phyloP scores from a whole-genome alignment of 1,284 basidiomycete species.

The Boletus mariae region DNA sequence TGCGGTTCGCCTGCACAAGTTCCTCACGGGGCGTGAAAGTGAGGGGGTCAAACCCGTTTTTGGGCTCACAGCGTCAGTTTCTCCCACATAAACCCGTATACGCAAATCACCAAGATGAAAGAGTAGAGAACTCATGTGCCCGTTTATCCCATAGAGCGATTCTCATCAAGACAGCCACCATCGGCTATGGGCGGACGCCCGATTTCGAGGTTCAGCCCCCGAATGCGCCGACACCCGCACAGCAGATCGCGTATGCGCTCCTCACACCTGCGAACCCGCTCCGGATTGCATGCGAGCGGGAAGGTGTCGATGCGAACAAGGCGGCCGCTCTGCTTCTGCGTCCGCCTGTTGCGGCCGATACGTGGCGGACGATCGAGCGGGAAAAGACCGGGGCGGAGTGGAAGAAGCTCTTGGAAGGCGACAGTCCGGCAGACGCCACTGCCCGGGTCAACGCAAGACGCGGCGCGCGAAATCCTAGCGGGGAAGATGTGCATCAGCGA shows the following conservation, averaged over 20 bases:
- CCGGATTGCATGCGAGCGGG: conserved; percentile 23
- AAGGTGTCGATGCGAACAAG: conserved; percentile 24
- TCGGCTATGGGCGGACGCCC: conserved; percentile 62
- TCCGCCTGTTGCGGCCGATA: conserved; percentile 7
- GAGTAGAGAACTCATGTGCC: background rate
- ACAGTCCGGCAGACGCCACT: background rate
- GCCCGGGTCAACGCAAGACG: background rate
- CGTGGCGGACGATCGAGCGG: conserved; percentile 16
- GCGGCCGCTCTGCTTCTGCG: conserved; percentile 16
- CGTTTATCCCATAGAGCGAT: conserved; percentile 52
- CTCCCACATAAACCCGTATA: background rate
- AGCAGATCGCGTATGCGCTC: conserved; percentile 61
- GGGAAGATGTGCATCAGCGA: background rate
- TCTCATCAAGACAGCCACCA: conserved; percentile 61
- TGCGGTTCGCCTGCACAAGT: conserved; percentile 62
- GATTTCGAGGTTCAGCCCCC: conserved; percentile 62
- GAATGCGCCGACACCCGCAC: conserved; percentile 47
- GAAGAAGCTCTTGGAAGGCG: conserved; percentile 13
- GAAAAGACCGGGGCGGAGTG: conserved; percentile 16
- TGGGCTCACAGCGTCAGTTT: conserved; percentile 75
- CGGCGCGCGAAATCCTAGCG: background rate
- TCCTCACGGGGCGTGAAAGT: conserved; percentile 78
- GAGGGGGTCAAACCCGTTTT: conserved; percentile 81
- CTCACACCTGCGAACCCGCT: conserved; percentile 29
- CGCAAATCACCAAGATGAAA: background rate